Base-by-base conservation (phyloP, 2,329 filamentous ascomycete genomes). In the Fusarium brachygibbosum region DNA sequence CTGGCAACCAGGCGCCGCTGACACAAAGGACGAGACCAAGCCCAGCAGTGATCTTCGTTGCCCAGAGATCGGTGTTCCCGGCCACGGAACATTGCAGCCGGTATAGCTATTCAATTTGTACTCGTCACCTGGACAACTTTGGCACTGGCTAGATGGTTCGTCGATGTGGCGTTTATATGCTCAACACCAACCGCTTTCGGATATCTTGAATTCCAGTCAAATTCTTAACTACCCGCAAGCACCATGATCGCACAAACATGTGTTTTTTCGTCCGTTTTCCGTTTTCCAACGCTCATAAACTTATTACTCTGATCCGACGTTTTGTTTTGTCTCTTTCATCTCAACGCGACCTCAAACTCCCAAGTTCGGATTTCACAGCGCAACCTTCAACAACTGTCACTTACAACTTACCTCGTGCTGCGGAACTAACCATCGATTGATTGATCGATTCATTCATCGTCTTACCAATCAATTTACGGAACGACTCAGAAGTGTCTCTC, bases 171-270 rank as follows among this genome's bases (percentile, higher is more conserved):
- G 68, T 48, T 60, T 37, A 65, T 65, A 70, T 63, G 42, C 69
- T 70, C 69, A 70, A 72, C 67, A 68, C 58, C 69, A 72, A 72
- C 69, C 69, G 67, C 52, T 60, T 72, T 70, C 55, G 59, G 69
- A 55, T 68, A 65, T 58, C 67, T 68, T 59, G 66, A 70, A 72
- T 70, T 72, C 66, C 69, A 72, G 63, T 64, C 57, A 37, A 66
- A 61, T 57, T 70, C 52, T 62, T 67, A 66, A 72, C 63, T 68
- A 65, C 50, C 57, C 28, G 41, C 59, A 70, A 70, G 54, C 58
- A 64, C 66, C 63, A 37, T 32, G 35, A 54, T 29, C 52, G 45
- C 55, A 34, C 50, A 25, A 58, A 52, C 25, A 58, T 54, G 48
- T n/a, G 6, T 34, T 65, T 60, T 50, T 55, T 59, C 52, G 51